Evolutionary conservation across 768 basidiomycete genomes (phyloP).

Genomic region (Lactarius evosmus): DNA sequence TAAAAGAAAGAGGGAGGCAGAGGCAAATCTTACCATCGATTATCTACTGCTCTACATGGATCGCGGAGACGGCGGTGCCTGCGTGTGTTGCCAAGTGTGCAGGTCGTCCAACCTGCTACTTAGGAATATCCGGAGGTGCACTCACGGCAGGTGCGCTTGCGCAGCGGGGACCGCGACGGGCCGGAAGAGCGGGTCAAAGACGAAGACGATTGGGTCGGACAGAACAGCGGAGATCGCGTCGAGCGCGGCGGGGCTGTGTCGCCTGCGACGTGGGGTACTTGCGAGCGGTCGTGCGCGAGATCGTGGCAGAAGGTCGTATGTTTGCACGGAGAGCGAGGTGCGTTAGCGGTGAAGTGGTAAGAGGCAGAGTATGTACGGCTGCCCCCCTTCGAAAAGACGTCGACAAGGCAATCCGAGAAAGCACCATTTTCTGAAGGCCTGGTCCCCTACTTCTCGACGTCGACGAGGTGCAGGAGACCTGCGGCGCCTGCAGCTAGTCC

Average conservation of each 20-base stretch:
- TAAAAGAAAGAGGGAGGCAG: conserved; percentile 27
- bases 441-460: conserved; percentile 71
- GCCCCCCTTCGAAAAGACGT: conserved; percentile 54
- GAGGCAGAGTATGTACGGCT: conserved; percentile 50
- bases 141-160: conserved; percentile 68
- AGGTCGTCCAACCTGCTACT: conserved; percentile 62
- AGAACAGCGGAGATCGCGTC: conserved; percentile 65
- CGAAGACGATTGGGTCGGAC: conserved; percentile 63
- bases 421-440: conserved; percentile 56
- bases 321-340: conserved; percentile 37
- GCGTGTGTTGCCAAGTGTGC: conserved; percentile 52
- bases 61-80: too few species aligned
- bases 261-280: conserved; percentile 50
- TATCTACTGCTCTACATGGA: too few species aligned
- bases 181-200: conserved; percentile 79
- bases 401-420: conserved; percentile 64
- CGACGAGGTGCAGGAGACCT: conserved; percentile 52
- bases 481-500: conserved; percentile 54
- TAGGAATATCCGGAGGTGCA: conserved; percentile 71
- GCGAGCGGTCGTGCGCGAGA: conserved; percentile 59
- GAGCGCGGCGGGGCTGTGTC: conserved; percentile 52
- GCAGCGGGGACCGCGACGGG: conserved; percentile 64
- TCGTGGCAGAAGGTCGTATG: conserved; percentile 61
- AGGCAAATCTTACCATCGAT: too few species aligned
- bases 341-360: neutral